A percentile compares a stretch with the other conserved stretches of the same genome.
Conservation (phyloP, 441 rosid species). For the Hura crepitans region DNA sequence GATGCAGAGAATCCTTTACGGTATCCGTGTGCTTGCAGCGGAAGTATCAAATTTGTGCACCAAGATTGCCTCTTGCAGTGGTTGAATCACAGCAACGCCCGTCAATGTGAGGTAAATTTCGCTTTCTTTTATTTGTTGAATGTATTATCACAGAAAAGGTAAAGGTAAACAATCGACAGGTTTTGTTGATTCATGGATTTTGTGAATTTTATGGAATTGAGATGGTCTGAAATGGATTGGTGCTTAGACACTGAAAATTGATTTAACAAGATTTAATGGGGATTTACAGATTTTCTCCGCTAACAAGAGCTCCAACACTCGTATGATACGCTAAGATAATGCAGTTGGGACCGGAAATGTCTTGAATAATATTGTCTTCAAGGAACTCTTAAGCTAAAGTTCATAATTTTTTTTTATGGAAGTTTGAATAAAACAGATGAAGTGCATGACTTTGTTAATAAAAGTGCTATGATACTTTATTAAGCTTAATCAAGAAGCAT, state of each 20-base stretch:
- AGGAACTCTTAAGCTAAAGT: not conserved
- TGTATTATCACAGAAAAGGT: not conserved
- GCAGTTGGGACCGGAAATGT: not conserved
- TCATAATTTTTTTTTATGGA: conserved; percentile 25
- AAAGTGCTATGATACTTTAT: not conserved
- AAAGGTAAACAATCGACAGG: not conserved
- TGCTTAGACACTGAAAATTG: conserved; percentile 4
- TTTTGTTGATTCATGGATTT: conserved; percentile 2
- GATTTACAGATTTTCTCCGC: not conserved
- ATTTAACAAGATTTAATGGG: conserved; percentile 9
- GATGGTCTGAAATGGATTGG: not conserved
- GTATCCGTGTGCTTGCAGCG: conserved; percentile 97
- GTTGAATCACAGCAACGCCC: conserved; percentile 98
- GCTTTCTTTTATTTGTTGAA: not conserved
- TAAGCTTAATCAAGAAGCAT: not conserved
- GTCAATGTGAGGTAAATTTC: conserved; percentile 85
- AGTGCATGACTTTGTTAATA: conserved; percentile 10
- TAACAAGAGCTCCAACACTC: not conserved
- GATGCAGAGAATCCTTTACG: conserved; percentile 82
- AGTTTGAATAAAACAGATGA: conserved; percentile 9
- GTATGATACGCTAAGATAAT: not conserved
- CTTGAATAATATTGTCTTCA: not conserved
- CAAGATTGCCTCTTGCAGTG: conserved; percentile 99
- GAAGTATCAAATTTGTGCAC: conserved; percentile 94
- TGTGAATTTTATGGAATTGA: not conserved